Evolutionary conservation across 768 basidiomycete species (phyloP), one percentile per base, ranked within the genome.

Genomic region (Boletus bicolor): DNA sequence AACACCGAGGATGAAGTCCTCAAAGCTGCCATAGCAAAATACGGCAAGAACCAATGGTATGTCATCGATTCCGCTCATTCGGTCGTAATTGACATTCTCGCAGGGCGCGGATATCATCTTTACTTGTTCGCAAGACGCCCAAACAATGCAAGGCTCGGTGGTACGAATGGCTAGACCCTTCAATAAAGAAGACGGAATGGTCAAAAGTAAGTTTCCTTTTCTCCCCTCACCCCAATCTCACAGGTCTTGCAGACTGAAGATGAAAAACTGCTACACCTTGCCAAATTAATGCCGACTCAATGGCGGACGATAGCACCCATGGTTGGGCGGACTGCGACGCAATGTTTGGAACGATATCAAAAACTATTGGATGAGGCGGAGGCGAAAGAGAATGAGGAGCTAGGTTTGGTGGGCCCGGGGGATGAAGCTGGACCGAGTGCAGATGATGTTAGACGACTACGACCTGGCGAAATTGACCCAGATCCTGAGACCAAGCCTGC

Each of bases 131-230:
- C 61, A 99, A 99, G 75, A 99, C 97, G 2, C 95, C 97, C 11
- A 99, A 99, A 70, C 97, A 99, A 77, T 99, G 97, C 79, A 99
- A 99, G 73, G 93, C 93, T 1, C 89, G 93, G 39, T 98, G 96
- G 96, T 98, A 96, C 68, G 96, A 98, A 76, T 98, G 97, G 97
- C 77, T 98, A 47, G 97, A 99, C 75, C 97, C 97, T 7, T 95
- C 93, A 49, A 99, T 98, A 75, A 98, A 98, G 75, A 99, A 99
- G 79, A 98, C 96, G 17, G 97, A 98, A 72, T 99, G 97, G 97
- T 97, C 95, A 44, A 98, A 98, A 77, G 94, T 87, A 56, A 45
- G 80, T 15, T 11, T 15, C 19, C 15, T 19, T 36, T 19, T 14
- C 7, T 39, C 11, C 17, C 4, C 17, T 28, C 0, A 35, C 45